Percentiles rank a stretch among this genome's conserved stretches.
These are phyloP conservation scores for Elymus sibiricus DNA, from an alignment of 176 grass and related monocot species.

Conservation along the genomic window DNA sequence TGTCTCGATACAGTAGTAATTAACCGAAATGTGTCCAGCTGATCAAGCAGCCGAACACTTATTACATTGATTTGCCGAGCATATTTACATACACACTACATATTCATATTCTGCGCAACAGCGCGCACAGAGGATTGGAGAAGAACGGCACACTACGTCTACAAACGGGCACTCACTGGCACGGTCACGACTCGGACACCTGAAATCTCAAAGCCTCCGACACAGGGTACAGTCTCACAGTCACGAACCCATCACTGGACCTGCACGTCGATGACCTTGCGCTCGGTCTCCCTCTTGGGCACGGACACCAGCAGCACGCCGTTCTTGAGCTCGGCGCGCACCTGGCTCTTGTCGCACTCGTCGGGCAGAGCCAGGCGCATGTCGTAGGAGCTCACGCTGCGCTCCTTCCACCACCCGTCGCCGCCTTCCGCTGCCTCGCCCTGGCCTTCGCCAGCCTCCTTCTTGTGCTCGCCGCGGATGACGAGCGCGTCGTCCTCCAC, in stretches of 20 bases:
- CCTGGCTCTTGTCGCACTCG: constrained; percentile 54
- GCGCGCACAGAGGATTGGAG: not conserved
- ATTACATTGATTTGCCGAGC: not conserved
- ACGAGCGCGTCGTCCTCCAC: constrained; percentile 68
- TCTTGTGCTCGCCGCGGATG: constrained; percentile 60
- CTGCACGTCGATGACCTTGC: constrained; percentile 59
- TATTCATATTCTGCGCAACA: not conserved
- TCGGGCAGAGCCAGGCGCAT: constrained; percentile 53
- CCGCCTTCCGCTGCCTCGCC: not conserved
- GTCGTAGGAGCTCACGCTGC: constrained; percentile 57
- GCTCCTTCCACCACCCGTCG: constrained; percentile 55
- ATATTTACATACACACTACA: not conserved
- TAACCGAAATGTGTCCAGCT: not conserved
- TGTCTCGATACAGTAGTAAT: not conserved
- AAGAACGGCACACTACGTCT: not conserved
- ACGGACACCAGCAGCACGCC: constrained; percentile 63
- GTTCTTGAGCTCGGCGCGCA: constrained; percentile 78
- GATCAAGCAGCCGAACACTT: not conserved
- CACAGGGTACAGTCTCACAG: not conserved
- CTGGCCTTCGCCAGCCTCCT: constrained; percentile 16
- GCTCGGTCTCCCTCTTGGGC: constrained; percentile 55
- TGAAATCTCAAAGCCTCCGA: not conserved
- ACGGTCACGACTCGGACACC: not conserved
- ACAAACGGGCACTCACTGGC: not conserved
- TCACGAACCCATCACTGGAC: constrained; percentile 15